Evolutionary conservation across 2,329 filamentous ascomycete species (phyloP), one percentile per base, ranked within the genome.

Genomic region (Bertia moriformis): DNA sequence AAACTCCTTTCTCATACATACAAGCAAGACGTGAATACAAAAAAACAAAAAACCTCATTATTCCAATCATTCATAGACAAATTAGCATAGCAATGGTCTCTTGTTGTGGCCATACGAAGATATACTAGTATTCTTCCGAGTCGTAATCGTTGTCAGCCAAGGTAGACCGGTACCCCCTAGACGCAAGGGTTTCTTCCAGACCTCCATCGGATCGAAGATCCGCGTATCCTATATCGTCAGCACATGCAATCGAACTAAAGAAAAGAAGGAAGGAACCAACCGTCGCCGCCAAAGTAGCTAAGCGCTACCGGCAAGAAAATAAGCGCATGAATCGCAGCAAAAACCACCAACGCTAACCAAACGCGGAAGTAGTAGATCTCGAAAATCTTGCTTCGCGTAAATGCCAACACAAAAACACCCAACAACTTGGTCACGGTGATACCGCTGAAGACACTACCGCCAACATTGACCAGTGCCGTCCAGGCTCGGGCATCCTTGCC

Each of bases 321-420:
- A 37, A 98, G 66, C 1, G 91, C 86, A 57, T 98, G 91, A 7
- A 79, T 70, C 4, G 85, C 85, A 2, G 88, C 93, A 57, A 94
- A 89, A 7, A 93, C 57, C 10, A 98, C 88, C 40, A 98, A 71
- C 4, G 88, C 82, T 14, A 95, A 65, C 91, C 91, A 98, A 33
- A 98, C 83, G 33, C 91, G 74, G 69, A 98, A 98, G 61, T 98
- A 98, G 62, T 98, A 98, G 42, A 98, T 86, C 64, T 98, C 93
- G 51, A 98, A 98, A 53, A 98, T 98, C 73, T 96, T 98, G 58
- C 85, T 93, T 39, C 84, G 69, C 4, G 91, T 98, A 52, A 95
- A 98, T 0, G 91, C 91, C 15, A 98, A 66, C 24, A 98, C 91
- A 36, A 72, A 80, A 1, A 98, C 89, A 3, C 91, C 91, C 2